A percentile compares a stretch with the other conserved stretches of the same genome.
These are phyloP conservation scores for Rhynchospora breviuscula DNA, from an alignment of 176 grass and related monocot genomes.

Conservation along the genomic window DNA sequence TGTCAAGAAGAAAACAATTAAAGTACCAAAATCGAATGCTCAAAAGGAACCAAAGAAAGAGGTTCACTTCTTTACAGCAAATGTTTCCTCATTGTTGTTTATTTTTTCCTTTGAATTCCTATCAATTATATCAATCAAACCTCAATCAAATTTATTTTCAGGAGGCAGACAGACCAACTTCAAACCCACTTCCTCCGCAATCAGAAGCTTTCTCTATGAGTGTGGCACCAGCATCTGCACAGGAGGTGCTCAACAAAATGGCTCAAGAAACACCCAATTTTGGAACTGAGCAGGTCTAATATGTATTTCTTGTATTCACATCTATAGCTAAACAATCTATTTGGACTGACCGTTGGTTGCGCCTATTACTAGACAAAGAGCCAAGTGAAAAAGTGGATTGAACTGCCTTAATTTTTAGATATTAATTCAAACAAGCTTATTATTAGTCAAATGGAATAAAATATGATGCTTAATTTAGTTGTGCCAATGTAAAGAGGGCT, in stretches of 20 bases:
- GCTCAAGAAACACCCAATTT: constrained; percentile 96
- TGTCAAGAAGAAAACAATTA: constrained; percentile 93
- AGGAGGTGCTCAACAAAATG: constrained; percentile 81
- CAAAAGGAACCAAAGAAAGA: constrained; percentile 33
- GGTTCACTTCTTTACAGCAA: constrained; percentile 33
- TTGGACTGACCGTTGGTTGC: background rate
- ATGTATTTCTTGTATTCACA: constrained; percentile 9
- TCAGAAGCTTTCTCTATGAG: constrained; percentile 49
- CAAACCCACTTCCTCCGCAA: constrained; percentile 78
- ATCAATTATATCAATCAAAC: constrained; percentile 13
- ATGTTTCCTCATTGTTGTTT: background rate
- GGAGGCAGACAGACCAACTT: constrained; percentile 82
- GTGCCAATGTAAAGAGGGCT: background rate
- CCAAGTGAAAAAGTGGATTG: background rate
- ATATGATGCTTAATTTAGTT: constrained; percentile 12
- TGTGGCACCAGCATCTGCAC: constrained; percentile 54
- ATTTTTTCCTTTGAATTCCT: constrained; percentile 2
- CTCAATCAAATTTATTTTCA: constrained; percentile 34
- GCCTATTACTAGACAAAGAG: background rate
- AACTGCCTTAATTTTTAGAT: background rate
- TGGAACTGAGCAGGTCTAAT: constrained; percentile 81
- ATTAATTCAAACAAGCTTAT: background rate
- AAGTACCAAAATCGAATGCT: constrained; percentile 53
- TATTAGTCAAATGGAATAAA: background rate
- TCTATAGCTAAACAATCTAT: background rate